These are phyloP conservation scores for Solanum chacoense DNA, from an alignment of 305 asterid genomes.

Conservation along the genomic window DNA sequence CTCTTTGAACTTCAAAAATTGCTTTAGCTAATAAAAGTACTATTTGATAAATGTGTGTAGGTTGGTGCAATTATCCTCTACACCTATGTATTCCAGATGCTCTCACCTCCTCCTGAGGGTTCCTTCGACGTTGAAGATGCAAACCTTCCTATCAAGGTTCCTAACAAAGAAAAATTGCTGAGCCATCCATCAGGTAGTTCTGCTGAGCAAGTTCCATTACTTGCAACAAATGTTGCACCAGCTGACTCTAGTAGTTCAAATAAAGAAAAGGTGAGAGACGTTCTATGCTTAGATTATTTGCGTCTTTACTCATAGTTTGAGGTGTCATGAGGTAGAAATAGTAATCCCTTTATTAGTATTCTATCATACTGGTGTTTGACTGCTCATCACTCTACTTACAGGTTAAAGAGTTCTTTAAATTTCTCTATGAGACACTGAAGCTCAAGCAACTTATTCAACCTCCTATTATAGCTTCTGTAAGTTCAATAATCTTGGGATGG, in stretches of 20 bases:
- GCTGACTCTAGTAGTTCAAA: slow-evolving; percentile 25
- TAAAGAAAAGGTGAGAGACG: slow-evolving; percentile 39
- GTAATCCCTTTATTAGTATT: neutral
- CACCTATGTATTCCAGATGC: slow-evolving; percentile 92
- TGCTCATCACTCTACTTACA: slow-evolving; percentile 21
- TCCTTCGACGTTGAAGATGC: slow-evolving; percentile 53
- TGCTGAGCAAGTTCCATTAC: slow-evolving; percentile 67
- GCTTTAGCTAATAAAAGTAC: neutral
- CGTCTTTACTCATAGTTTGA: neutral
- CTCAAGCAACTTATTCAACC: slow-evolving; percentile 95
- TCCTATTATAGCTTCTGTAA: slow-evolving; percentile 96
- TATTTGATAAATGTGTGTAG: slow-evolving; percentile 18
- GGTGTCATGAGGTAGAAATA: neutral
- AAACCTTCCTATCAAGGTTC: slow-evolving; percentile 34
- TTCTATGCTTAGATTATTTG: neutral
- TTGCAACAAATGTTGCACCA: slow-evolving; percentile 37
- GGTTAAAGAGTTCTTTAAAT: slow-evolving; percentile 53
- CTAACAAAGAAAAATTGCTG: slow-evolving; percentile 21
- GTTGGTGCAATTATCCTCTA: slow-evolving; percentile 95
- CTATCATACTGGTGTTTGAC: neutral
- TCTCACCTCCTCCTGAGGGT: slow-evolving; percentile 91
- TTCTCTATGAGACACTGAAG: slow-evolving; percentile 78
- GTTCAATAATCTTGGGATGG: slow-evolving; percentile 16
- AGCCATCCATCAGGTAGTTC: slow-evolving; percentile 22
- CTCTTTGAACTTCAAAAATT: neutral